Conservation (phyloP, 768 basidiomycete genomes). For the Leccinum subtestaceum region DNA sequence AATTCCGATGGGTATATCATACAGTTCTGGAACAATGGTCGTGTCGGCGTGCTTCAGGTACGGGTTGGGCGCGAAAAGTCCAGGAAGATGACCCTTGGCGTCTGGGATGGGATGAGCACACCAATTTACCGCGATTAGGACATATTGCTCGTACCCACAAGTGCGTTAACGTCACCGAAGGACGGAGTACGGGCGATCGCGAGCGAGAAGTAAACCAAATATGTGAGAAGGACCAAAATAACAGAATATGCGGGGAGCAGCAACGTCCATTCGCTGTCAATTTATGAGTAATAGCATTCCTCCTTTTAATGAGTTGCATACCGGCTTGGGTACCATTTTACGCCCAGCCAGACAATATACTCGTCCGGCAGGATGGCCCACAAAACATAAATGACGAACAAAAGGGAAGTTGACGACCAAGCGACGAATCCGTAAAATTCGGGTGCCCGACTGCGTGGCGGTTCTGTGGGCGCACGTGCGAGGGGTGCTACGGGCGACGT, state of each 20-base stretch:
- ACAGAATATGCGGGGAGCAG: slow-evolving; percentile 78
- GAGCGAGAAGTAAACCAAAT: slow-evolving; percentile 72
- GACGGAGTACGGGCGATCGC: slow-evolving; percentile 69
- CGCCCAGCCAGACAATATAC: slow-evolving; percentile 61
- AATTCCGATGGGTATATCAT: slow-evolving; percentile 79
- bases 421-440: slow-evolving; percentile 93
- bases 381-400: slow-evolving; percentile 67
- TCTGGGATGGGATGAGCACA: slow-evolving; percentile 41
- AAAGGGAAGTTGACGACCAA: slow-evolving; percentile 71
- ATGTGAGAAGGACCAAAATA: slow-evolving; percentile 68
- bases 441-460: slow-evolving; percentile 61
- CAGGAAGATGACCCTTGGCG: slow-evolving; percentile 51
- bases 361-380: slow-evolving; percentile 82
- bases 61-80: slow-evolving; percentile 32
- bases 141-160: slow-evolving; percentile 53
- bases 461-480: slow-evolving; percentile 40
- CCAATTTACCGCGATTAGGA: slow-evolving; percentile 8
- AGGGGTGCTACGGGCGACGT: slow-evolving; percentile 46
- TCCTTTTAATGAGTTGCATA: slow-evolving; percentile 27
- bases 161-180: slow-evolving; percentile 62
- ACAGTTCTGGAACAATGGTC: slow-evolving; percentile 58
- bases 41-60: slow-evolving; percentile 49
- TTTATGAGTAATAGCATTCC: neutral
- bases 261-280: slow-evolving; percentile 78
- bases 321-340: slow-evolving; percentile 89